phyloP scores from a whole-genome alignment of 106 monocot species.

The Acorus calamus region DNA sequence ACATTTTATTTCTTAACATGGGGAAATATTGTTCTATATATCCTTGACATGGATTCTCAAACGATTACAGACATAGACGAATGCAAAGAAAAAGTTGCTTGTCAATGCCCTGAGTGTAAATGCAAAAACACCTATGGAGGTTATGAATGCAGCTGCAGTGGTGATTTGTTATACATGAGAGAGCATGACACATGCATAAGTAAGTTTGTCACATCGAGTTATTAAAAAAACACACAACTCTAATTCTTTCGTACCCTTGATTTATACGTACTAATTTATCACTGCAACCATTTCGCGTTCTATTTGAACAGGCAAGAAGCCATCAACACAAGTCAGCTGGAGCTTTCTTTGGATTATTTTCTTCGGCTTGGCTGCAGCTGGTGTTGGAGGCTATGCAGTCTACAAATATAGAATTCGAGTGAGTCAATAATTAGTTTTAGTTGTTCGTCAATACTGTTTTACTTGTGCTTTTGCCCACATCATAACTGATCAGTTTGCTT shows the following conservation, averaged over 20 bases:
- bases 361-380: slow-evolving; percentile 53
- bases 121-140: slow-evolving; percentile 95
- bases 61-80: slow-evolving; percentile 72
- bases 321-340: slow-evolving; percentile 53
- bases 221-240: neutral
- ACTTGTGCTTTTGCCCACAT: neutral
- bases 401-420: slow-evolving; percentile 96
- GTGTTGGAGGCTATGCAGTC: slow-evolving; percentile 65
- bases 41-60: no score
- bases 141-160: slow-evolving; percentile 78
- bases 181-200: slow-evolving; percentile 97
- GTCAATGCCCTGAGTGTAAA: slow-evolving; percentile 74
- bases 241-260: neutral
- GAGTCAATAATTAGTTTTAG: slow-evolving; percentile 4
- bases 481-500: no score
- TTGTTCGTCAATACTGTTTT: neutral
- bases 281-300: neutral
- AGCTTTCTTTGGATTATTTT: slow-evolving; percentile 86
- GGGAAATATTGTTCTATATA: no score
- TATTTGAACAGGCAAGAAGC: slow-evolving; percentile 54
- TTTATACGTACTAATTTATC: neutral
- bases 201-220: slow-evolving; percentile 18
- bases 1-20: neutral
- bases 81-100: slow-evolving; percentile 78
- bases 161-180: slow-evolving; percentile 67